Evolutionary conservation across 208 protist genomes (phyloP).

Genomic region (Naegleria gruberi): DNA sequence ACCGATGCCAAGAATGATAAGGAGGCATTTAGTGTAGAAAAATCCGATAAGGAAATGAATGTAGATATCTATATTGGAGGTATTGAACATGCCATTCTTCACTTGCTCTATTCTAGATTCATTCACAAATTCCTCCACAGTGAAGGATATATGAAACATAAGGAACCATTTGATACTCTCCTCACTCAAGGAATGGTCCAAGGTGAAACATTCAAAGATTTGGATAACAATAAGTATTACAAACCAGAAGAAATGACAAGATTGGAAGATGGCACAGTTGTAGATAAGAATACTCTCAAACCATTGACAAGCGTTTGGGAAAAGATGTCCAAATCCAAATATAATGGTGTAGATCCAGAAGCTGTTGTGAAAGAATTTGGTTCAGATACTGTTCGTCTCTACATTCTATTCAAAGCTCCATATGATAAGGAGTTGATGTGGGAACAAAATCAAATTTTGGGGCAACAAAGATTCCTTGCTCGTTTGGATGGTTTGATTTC

Average conservation of each 20-base stretch:
- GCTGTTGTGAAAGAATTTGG: constrained; percentile 31
- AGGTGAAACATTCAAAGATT: constrained; percentile 21
- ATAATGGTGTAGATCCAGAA: constrained; percentile 60
- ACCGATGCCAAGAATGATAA: constrained; percentile 45
- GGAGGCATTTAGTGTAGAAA: constrained; percentile 31
- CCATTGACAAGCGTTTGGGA: constrained; percentile 42
- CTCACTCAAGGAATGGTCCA: constrained; percentile 30
- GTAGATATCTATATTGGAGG: constrained; percentile 72
- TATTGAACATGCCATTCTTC: constrained; percentile 71
- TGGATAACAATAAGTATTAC: constrained; percentile 22
- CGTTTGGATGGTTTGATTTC: neutral
- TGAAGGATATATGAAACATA: neutral
- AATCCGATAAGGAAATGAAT: constrained; percentile 46
- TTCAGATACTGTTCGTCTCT: constrained; percentile 39
- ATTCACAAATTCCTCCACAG: constrained; percentile 55
- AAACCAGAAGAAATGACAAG: constrained; percentile 28
- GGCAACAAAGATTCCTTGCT: constrained; percentile 31
- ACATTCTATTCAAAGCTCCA: constrained; percentile 57
- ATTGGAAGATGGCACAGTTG: neutral
- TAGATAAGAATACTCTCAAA: constrained; percentile 13
- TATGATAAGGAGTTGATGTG: constrained; percentile 42
- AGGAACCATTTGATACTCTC: constrained; percentile 34
- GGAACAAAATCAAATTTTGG: constrained; percentile 32
- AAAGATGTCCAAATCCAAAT: constrained; percentile 74
- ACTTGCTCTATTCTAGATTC: constrained; percentile 71